phyloP scores from a whole-genome alignment of 768 basidiomycete species.

The Mycena haematopus region DNA sequence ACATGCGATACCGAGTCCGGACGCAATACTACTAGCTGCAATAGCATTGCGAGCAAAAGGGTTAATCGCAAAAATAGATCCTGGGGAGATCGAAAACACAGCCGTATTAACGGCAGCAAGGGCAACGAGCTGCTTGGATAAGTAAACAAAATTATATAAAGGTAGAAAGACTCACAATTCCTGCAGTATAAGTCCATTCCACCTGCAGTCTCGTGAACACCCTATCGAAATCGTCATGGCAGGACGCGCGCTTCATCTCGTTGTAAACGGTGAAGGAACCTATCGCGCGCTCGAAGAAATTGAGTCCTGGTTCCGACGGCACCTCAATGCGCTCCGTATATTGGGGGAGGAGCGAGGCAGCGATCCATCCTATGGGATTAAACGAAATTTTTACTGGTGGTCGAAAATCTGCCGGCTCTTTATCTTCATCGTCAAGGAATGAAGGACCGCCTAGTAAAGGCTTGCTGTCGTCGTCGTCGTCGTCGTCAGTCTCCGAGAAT shows the following conservation, averaged over 20 bases:
- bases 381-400: constrained; percentile 24
- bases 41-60: constrained; percentile 56
- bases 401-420: constrained; percentile 10
- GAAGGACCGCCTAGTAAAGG: constrained; percentile 25
- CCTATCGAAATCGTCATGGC: constrained; percentile 57
- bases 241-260: constrained; percentile 54
- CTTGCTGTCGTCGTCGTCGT: constrained; percentile 27
- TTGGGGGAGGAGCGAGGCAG: constrained; percentile 42
- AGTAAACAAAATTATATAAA: neutral
- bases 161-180: constrained; percentile 50
- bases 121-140: constrained; percentile 55
- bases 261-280: constrained; percentile 62
- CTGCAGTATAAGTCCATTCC: constrained; percentile 75
- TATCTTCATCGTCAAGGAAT: constrained; percentile 34
- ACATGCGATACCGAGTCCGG: constrained; percentile 68
- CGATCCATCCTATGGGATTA: constrained; percentile 38
- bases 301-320: constrained; percentile 35
- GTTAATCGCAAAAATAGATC: constrained; percentile 56
- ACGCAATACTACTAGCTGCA: constrained; percentile 62
- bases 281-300: constrained; percentile 45
- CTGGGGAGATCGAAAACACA: constrained; percentile 67
- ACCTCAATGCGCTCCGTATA: constrained; percentile 51
- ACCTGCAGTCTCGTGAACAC: constrained; percentile 54
- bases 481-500: constrained; percentile 35
- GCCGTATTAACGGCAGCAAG: constrained; percentile 63